Evolutionary conservation across 352 stramenopile genomes (phyloP), one percentile per base, ranked within the genome.

Genomic region (Globisporangium spinosum): DNA sequence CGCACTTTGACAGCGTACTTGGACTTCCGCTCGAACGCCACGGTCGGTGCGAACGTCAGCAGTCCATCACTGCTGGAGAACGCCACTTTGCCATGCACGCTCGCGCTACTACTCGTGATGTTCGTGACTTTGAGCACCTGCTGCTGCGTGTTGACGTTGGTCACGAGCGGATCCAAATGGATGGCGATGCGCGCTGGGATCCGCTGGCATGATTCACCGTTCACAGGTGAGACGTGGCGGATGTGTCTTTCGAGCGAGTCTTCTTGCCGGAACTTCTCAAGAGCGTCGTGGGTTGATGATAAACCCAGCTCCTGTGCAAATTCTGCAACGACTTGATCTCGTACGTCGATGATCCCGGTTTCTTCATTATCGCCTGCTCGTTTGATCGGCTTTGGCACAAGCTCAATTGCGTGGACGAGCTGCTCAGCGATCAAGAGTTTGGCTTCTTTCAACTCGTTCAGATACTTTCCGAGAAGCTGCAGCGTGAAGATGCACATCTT

Each of bases 81-180:
- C 9, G 32, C 35, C 25, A 65, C 58, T 23, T 70, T 49, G 17
- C 77, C 74, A 15, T 75, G 72, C 10, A 81, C 70, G 9, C 20
- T 49, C 20, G 64, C 69, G 9, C 59, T 49, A 12, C 51, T 35
- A 38, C 69, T 35, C 2, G 66, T 73, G 27, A 22, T 20, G 35
- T 83, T 79, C 5, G 47, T 67, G 13, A 83, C 70, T 40, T 78
- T 81, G 51, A 83, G 40, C 17, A 64, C 77, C 17, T 79, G 70
- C 10, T 72, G 65, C 15, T 73, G 66, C 10, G 62, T 77, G 57
- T 83, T 66, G 2, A 83, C 55, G 22, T 9, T n/a, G 0, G 67
- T 51, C 10, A 83, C 63, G 40, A 75, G 70, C 22, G 73, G 13
- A 7, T 69, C 72, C 23, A 81, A 74, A 4, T 43, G 32, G 27